Evolutionary conservation across 1,139 yeast species (phyloP), one percentile per base, ranked within the genome.

Genomic region (Zhuliangozyma parablackwelliae): DNA sequence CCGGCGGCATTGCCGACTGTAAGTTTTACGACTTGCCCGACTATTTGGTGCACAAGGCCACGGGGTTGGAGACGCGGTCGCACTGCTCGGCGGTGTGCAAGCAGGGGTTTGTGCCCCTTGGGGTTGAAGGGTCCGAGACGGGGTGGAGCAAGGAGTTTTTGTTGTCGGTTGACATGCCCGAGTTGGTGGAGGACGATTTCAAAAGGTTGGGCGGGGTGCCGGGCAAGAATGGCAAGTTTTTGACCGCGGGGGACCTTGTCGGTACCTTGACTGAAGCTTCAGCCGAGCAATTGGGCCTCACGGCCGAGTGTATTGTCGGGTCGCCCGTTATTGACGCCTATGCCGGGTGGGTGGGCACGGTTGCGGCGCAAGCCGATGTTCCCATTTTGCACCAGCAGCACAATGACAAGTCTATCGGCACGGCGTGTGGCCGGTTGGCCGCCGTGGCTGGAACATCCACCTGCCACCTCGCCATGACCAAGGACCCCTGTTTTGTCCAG

Each of bases 371-470:
- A 50, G 79, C 81, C 6, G 80, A 78, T 33, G 64, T 75, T 36
- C 76, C 78, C 3, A 63, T 63, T 21, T 64, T 69, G 32, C 67
- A 66, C 32, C 69, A 74, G 38, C 56, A 59, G 28, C 57, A 57
- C 37, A 53, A 57, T 10, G 60, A 62, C 36, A 65, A 65, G n/a
- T 47, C 63, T 5, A 72, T 82, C 47, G 75, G 72, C 28, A 71
- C 75, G 32, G 79, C 92, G 8, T 74, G 84, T 49, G 95, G 95
- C 44, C 76, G 97, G 51, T 69, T 92, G 49, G 97, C 98, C 11
- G 96, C 97, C 1, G 97, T 92, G 23, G 98, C 98, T 0, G 98
- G 98, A 43, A 92, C 98, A 6, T 89, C 97, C 1, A 92, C 98
- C 2, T 92, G 98, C 59, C 98, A 92, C 60, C 79, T 92, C 51